phyloP scores from a whole-genome alignment of 73 alveolate genomes.

The Durusdinium trenchii region DNA sequence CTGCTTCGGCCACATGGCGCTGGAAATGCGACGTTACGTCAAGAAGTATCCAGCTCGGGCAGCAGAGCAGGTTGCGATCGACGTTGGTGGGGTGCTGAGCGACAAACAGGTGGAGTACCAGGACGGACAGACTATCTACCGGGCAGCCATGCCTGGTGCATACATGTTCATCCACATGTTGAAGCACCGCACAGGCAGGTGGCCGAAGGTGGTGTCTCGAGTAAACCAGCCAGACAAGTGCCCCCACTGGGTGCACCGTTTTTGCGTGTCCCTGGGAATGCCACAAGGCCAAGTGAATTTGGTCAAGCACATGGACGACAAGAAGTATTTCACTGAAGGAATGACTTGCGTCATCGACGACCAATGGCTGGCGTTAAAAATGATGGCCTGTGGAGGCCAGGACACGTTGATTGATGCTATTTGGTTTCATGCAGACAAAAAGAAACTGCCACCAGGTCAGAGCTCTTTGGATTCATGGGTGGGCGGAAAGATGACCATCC shows the following conservation, averaged over 20 bases:
- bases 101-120: too few relatives aligned
- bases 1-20: not conserved
- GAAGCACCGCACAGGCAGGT: not conserved
- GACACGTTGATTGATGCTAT: not conserved
- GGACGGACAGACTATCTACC: not conserved
- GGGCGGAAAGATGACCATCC: not conserved
- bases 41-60: not conserved
- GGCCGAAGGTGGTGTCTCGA: not conserved
- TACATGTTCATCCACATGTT: not conserved
- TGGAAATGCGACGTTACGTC: not conserved
- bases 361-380: not conserved
- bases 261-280: not conserved
- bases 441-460: not conserved
- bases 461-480: not conserved
- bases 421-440: not conserved
- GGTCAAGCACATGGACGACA: not conserved
- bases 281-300: not conserved
- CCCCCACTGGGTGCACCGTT: not conserved
- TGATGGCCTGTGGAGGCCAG: not conserved
- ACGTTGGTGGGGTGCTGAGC: not conserved
- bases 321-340: not conserved
- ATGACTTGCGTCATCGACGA: not conserved
- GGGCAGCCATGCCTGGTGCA: not conserved
- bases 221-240: not conserved
- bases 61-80: not conserved